These are phyloP conservation scores for Wallacemonas collosoma DNA, from an alignment of 208 protist species.

Conservation along the genomic window DNA sequence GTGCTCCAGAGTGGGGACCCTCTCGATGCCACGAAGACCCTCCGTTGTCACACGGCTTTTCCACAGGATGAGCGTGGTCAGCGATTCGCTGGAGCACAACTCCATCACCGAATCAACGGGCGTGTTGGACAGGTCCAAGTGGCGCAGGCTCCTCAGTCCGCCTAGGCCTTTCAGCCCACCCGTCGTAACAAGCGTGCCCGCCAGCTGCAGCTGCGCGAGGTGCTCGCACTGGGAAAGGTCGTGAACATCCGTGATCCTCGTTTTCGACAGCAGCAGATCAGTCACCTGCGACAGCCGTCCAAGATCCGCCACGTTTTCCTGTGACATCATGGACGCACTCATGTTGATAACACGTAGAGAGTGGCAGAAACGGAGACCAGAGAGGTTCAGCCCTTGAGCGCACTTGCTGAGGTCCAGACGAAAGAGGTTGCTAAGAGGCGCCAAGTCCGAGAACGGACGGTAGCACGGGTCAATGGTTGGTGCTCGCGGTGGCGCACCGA, in stretches of 20 bases:
- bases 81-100: slow-evolving; percentile 14
- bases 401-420: slow-evolving; percentile 26
- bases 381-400: slow-evolving; percentile 19
- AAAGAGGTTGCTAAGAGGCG: slow-evolving; percentile 3
- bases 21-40: slow-evolving; percentile 11
- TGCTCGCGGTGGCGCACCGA: not conserved
- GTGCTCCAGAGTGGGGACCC: slow-evolving; percentile 21
- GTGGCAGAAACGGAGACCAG: slow-evolving; percentile 21
- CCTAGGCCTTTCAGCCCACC: slow-evolving; percentile 23
- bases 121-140: slow-evolving; percentile 32
- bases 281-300: slow-evolving; percentile 17
- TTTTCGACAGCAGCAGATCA: slow-evolving; percentile 29
- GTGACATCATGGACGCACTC: slow-evolving; percentile 23
- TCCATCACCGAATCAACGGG: slow-evolving; percentile 18
- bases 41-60: slow-evolving; percentile 28
- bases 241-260: slow-evolving; percentile 20
- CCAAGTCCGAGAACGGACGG: slow-evolving; percentile 24
- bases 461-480: not conserved
- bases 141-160: slow-evolving; percentile 21
- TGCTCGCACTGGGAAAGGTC: slow-evolving; percentile 1
- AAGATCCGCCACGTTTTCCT: slow-evolving; percentile 19
- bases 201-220: slow-evolving; percentile 27
- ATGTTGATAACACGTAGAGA: slow-evolving; percentile 26
- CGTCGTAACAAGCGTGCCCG: slow-evolving; percentile 21
- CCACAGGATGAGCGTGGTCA: slow-evolving; percentile 27